These are phyloP conservation scores for Melanopsichium pennsylvanicum DNA, from an alignment of 1,284 basidiomycete genomes.

Conservation along the genomic window DNA sequence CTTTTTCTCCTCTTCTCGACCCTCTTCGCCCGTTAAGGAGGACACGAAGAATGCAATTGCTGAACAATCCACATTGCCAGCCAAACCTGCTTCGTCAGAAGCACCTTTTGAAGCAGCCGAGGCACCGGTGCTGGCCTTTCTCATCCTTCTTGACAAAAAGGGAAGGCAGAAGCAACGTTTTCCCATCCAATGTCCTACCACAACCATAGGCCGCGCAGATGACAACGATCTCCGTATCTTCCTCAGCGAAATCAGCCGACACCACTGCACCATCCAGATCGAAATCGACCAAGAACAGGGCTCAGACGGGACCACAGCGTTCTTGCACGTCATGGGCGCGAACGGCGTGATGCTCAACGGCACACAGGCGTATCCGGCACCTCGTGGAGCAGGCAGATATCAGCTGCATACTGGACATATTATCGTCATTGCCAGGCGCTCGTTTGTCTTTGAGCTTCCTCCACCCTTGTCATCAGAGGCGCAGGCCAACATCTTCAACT, in stretches of 20 bases:
- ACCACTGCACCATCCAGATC: slow-evolving; percentile 45
- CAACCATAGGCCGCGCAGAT: slow-evolving; percentile 38
- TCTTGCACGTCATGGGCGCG: slow-evolving; percentile 32
- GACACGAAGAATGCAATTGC: background rate
- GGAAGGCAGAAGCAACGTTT: slow-evolving; percentile 35
- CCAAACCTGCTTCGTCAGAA: slow-evolving; percentile 9
- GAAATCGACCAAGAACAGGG: slow-evolving; percentile 20
- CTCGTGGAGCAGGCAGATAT: slow-evolving; percentile 25
- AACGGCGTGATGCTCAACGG: slow-evolving; percentile 39
- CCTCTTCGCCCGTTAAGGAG: slow-evolving; percentile 27
- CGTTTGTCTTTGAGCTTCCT: slow-evolving; percentile 32
- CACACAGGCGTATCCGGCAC: slow-evolving; percentile 14
- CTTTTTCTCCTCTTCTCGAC: slow-evolving; percentile 37
- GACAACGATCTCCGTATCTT: slow-evolving; percentile 46
- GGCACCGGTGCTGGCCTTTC: slow-evolving; percentile 30
- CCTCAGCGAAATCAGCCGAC: slow-evolving; percentile 34
- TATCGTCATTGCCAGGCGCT: slow-evolving; percentile 25
- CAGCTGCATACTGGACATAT: slow-evolving; percentile 32
- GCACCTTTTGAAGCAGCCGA: background rate
- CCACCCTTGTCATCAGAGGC: background rate
- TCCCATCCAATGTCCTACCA: slow-evolving; percentile 30
- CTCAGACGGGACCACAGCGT: slow-evolving; percentile 11
- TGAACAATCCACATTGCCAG: slow-evolving; percentile 6
- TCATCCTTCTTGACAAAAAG: slow-evolving; percentile 36
- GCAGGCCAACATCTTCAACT: slow-evolving; percentile 5